Evolutionary conservation across 495 filamentous ascomycete genomes (phyloP).

Genomic region (Coniosporium apollinis): DNA sequence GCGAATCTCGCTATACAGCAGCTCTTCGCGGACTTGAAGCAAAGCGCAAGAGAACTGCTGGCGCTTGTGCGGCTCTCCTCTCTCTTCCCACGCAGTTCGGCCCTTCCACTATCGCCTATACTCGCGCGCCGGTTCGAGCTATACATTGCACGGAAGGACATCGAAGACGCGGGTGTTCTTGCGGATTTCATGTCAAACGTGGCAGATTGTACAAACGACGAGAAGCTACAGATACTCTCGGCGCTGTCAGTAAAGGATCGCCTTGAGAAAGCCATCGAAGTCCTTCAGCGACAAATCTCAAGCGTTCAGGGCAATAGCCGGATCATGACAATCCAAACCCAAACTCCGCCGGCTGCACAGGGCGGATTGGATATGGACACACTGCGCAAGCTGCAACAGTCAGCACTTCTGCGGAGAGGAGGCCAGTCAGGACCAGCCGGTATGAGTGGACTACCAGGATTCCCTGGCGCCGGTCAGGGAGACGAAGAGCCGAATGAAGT

Average conservation of each 20-base stretch:
- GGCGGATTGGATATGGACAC: slow-evolving; percentile 27
- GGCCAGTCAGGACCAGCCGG: slow-evolving; percentile 28
- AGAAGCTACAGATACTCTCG: slow-evolving; percentile 70
- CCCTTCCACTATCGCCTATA: slow-evolving; percentile 56
- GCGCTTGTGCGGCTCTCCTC: slow-evolving; percentile 61
- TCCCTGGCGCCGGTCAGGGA: slow-evolving; percentile 30
- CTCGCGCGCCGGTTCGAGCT: slow-evolving; percentile 69
- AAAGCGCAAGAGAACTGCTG: slow-evolving; percentile 66
- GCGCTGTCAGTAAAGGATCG: slow-evolving; percentile 61
- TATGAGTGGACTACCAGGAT: slow-evolving; percentile 28
- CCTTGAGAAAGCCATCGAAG: slow-evolving; percentile 59
- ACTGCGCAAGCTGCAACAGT: slow-evolving; percentile 34
- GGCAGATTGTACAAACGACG: slow-evolving; percentile 66
- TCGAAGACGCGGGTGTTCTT: slow-evolving; percentile 65
- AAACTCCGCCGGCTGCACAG: slow-evolving; percentile 7
- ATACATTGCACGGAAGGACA: slow-evolving; percentile 61
- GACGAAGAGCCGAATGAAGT: slow-evolving; percentile 58
- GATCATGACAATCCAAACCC: slow-evolving; percentile 48
- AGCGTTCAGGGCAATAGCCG: slow-evolving; percentile 68
- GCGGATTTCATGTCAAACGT: slow-evolving; percentile 95
- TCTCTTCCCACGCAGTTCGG: slow-evolving; percentile 43
- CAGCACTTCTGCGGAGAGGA: slow-evolving; percentile 33
- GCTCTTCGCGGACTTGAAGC: slow-evolving; percentile 63
- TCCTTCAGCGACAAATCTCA: slow-evolving; percentile 62
- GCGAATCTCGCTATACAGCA: slow-evolving; percentile 40